Conservation (phyloP, 1,284 basidiomycete genomes). For the Kwoniella shivajii region DNA sequence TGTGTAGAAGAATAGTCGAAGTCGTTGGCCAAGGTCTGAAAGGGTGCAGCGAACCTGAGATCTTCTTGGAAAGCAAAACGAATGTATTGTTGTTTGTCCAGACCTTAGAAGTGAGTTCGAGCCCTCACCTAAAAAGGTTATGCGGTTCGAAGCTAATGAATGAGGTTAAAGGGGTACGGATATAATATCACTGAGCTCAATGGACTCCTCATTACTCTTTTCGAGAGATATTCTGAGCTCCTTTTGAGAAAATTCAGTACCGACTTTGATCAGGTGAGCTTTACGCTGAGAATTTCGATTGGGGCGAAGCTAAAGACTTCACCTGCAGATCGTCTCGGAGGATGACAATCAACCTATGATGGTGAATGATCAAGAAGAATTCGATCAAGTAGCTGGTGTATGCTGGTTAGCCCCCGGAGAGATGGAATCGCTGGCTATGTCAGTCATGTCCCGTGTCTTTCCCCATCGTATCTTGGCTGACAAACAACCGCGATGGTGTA, state of each 20-base stretch:
- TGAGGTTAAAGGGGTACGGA: conserved; percentile 66
- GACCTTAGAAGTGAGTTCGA: conserved; percentile 76
- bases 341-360: conserved; percentile 94
- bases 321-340: conserved; percentile 71
- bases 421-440: conserved; percentile 66
- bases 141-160: conserved; percentile 8
- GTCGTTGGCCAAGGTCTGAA: conserved; percentile 74
- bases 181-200: conserved; percentile 84
- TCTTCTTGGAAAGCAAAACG: conserved; percentile 82
- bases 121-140: neutral
- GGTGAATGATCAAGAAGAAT: conserved; percentile 70
- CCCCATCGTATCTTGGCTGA: neutral
- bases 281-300: neutral
- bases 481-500: conserved; percentile 44
- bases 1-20: conserved; percentile 74
- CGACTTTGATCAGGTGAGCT: conserved; percentile 73
- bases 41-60: conserved; percentile 77
- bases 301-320: conserved; percentile 1
- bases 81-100: conserved; percentile 83
- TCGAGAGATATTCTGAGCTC: conserved; percentile 85
- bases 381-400: conserved; percentile 73
- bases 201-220: conserved; percentile 79
- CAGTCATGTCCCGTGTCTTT: conserved; percentile 32
- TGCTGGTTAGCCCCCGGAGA: conserved; percentile 83
- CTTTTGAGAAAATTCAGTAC: conserved; percentile 79